A percentile compares a stretch with the other conserved stretches of the same genome.
phyloP scores from a whole-genome alignment of 306 rosid species.

The Cucumis cinereus region DNA sequence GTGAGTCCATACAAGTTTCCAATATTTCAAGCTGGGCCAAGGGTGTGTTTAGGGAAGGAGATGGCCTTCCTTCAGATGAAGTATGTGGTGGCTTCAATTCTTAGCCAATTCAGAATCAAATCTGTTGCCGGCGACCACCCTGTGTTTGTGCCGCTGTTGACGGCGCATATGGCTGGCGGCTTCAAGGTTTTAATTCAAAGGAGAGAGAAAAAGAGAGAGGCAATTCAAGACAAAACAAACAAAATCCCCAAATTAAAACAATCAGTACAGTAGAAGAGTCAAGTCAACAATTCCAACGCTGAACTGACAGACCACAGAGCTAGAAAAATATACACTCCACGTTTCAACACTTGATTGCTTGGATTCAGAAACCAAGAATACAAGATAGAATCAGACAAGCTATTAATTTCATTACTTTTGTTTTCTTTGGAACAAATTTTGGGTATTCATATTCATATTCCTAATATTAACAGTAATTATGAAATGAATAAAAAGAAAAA shows the following conservation, averaged over 20 bases:
- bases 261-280: neutral
- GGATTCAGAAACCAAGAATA: neutral
- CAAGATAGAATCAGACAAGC: neutral
- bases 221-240: neutral
- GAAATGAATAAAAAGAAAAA: neutral
- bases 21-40: constrained; percentile 83
- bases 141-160: constrained; percentile 63
- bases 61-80: constrained; percentile 87
- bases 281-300: neutral
- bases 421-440: neutral
- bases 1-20: constrained; percentile 59
- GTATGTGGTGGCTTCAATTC: constrained; percentile 53
- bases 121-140: constrained; percentile 31
- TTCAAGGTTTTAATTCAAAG: constrained; percentile 36
- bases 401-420: neutral
- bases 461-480: neutral
- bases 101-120: constrained; percentile 34
- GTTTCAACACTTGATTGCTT: neutral
- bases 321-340: neutral
- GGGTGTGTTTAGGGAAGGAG: constrained; percentile 78
- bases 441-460: neutral
- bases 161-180: constrained; percentile 93
- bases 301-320: neutral
- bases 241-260: neutral
- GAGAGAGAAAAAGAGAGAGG: constrained; percentile 20